Evolutionary conservation across 1,284 basidiomycete genomes (phyloP).

Genomic region (Thecaphora frezii): DNA sequence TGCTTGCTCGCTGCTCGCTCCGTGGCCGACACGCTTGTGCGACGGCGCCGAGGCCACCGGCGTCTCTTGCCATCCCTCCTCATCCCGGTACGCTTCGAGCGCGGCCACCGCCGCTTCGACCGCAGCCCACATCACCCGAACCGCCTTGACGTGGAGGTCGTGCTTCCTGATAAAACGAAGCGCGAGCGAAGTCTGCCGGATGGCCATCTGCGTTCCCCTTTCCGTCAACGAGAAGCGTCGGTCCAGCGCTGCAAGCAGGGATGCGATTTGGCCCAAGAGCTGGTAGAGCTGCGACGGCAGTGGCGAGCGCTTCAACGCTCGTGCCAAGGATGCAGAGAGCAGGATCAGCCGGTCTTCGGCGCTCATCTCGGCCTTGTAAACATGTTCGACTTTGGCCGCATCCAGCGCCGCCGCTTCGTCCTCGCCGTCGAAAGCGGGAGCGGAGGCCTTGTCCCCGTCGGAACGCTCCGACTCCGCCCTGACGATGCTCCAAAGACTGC

Average conservation of each 20-base stretch:
- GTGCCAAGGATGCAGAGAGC: conserved; percentile 31
- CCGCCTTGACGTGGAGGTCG: conserved; percentile 40
- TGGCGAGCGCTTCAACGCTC: conserved; percentile 34
- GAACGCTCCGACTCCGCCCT: too few species aligned
- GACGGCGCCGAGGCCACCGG: background rate
- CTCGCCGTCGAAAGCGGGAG: too few species aligned
- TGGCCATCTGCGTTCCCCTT: conserved; percentile 30
- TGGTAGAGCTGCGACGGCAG: conserved; percentile 31
- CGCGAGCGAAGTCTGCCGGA: conserved; percentile 27
- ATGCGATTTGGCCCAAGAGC: conserved; percentile 21
- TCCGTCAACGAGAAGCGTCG: conserved; percentile 20
- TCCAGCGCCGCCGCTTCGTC: background rate
- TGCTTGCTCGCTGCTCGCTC: too few species aligned
- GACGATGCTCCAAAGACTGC: conserved; percentile 24
- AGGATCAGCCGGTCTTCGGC: conserved; percentile 38
- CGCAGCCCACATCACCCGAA: conserved; percentile 29
- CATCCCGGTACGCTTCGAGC: conserved; percentile 40
- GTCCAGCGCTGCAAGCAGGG: conserved; percentile 20
- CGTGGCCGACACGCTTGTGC: too few species aligned
- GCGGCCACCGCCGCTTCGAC: conserved; percentile 39
- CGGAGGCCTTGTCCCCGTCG: background rate
- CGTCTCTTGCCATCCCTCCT: conserved; percentile 18
- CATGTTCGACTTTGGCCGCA: background rate
- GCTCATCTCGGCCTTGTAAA: background rate
- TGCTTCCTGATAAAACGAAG: conserved; percentile 30